phyloP scores from a whole-genome alignment of 257 asterid genomes.

The Solanum ossicruentum region DNA sequence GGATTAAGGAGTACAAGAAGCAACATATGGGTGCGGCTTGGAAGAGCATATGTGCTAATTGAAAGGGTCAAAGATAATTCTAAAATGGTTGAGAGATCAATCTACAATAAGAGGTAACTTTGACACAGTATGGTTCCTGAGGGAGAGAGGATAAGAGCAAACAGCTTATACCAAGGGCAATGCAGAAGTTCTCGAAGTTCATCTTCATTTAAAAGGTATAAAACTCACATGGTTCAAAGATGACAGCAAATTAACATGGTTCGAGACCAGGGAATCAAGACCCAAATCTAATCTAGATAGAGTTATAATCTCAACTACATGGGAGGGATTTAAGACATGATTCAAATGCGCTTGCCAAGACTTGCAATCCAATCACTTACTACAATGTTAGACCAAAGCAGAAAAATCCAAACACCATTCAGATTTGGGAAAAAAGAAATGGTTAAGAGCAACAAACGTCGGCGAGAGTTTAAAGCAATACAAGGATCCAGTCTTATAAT shows the following conservation, averaged over 20 bases:
- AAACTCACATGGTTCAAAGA: not conserved
- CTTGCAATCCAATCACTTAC: not conserved
- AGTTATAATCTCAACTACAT: not conserved
- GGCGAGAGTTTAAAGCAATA: not conserved
- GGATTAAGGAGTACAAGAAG: not conserved
- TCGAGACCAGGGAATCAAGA: not conserved
- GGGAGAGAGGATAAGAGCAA: not conserved
- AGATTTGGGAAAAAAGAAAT: not conserved
- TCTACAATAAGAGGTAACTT: not conserved
- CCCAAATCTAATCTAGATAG: not conserved
- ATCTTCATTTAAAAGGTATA: not conserved
- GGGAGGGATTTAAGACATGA: not conserved
- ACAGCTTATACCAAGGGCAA: not conserved
- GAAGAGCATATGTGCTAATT: not conserved
- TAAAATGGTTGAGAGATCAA: not conserved
- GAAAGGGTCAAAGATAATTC: not conserved
- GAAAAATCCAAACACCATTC: not conserved
- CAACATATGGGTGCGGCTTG: not conserved
- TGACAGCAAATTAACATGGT: not conserved
- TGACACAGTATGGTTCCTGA: not conserved
- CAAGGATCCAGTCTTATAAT: not conserved
- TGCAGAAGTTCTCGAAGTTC: not conserved
- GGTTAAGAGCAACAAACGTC: not conserved
- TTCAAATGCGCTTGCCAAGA: not conserved
- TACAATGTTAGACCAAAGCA: not conserved